Evolutionary conservation across 495 filamentous ascomycete genomes (phyloP).

Genomic region (Penicillium malachiteum): DNA sequence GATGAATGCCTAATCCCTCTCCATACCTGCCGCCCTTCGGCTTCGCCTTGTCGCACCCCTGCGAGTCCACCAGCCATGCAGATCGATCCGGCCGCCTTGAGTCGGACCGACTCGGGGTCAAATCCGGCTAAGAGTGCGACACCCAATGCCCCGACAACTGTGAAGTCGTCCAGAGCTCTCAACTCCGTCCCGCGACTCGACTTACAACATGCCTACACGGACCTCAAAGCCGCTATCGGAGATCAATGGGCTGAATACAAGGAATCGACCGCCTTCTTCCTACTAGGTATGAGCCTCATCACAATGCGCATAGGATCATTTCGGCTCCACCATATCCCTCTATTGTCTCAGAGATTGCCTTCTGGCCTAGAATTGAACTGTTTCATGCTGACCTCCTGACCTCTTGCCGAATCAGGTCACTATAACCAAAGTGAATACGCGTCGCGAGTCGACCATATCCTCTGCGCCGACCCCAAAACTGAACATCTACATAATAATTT

Average conservation of each 20-base stretch:
- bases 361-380: conserved; percentile 9
- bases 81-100: conserved; percentile 82
- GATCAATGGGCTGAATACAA: conserved; percentile 91
- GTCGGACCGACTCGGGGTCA: conserved; percentile 62
- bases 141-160: conserved; percentile 52
- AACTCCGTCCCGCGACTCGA: conserved; percentile 83
- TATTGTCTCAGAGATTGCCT: neutral
- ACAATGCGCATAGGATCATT: conserved; percentile 4
- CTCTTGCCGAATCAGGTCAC: conserved; percentile 54
- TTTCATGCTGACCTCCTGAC: conserved; percentile 19
- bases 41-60: conserved; percentile 45
- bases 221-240: conserved; percentile 74
- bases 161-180: conserved; percentile 55
- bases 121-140: conserved; percentile 62
- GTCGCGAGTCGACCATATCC: conserved; percentile 68
- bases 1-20: conserved; percentile 44
- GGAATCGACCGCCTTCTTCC: conserved; percentile 72
- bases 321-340: neutral
- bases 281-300: conserved; percentile 66
- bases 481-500: conserved; percentile 91
- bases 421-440: conserved; percentile 84
- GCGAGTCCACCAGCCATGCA: conserved; percentile 60
- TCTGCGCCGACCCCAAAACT: conserved; percentile 66
- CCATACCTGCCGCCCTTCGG: conserved; percentile 37
- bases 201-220: conserved; percentile 83